Base-by-base conservation (phyloP, 345 rosid species). In the Conringia planisiliqua region DNA sequence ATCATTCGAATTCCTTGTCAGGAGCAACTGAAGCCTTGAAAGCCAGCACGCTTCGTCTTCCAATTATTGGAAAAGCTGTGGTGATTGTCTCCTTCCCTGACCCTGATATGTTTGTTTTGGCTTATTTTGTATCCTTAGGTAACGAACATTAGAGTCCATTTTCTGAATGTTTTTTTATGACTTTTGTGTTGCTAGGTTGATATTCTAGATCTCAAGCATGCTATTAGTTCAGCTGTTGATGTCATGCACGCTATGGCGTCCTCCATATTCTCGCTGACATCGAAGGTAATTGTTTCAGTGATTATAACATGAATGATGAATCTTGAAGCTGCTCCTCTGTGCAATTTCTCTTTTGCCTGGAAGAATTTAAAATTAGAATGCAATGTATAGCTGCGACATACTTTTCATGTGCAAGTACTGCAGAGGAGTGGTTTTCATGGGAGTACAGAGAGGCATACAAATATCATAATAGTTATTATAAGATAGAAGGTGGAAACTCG, bases 1-100 rank as follows among this genome's bases (percentile, higher is more conserved):
- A 85, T 77, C 94, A 91, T 76, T 84, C 81, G 8, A 83, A 61
- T 78, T 91, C 93, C 62, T 80, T 90, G 86, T 78, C 69, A 47
- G 96, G 90, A 75, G 96, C 97, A 74, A 88, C 82, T 16, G 96
- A 86, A 88, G 89, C 98, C 73, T 82, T 91, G 82, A 87, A 81
- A 85, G 98, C 98, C 75, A 94, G 97, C 77, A 91, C 96, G 5
- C 95, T 94, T 54, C 96, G 97, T 72, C 97, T 94, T 80, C 98
- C 96, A 27, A 66, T 91, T 54, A 86, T 83, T 64, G 96, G 93
- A 72, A 90, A 88, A 80, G 86, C 97, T 59, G 65, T 71, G 68
- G 97, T 82, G 83, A 42, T 90, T 75, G 56, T 66, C 68, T 17
- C 62, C 29, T 42, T 27, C 26, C 62, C 42, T 73, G 30, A 30